Percentiles rank a stretch among this genome's conserved stretches.
Conservation (phyloP, 2,329 filamentous ascomycete genomes). For the Pyrenochaeta sp. region DNA sequence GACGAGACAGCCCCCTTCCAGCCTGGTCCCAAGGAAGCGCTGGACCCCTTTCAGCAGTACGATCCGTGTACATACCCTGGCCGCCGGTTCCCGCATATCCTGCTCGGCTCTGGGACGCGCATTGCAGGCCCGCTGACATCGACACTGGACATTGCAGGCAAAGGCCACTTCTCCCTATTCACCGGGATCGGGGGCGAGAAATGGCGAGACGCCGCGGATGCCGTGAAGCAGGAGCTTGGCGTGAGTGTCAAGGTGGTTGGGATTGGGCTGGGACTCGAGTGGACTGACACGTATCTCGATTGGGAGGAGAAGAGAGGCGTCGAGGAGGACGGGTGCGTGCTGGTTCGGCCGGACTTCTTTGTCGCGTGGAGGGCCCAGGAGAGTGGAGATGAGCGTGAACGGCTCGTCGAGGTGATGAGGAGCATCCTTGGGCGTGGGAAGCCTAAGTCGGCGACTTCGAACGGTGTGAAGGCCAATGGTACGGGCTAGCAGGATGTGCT, state of each 20-base stretch:
- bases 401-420: conserved; percentile 31
- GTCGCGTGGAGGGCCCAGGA: conserved; percentile 60
- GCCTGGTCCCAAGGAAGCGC: conserved; percentile 22
- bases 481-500: not conserved
- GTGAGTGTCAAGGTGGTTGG: conserved; percentile 59
- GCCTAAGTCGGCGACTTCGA: not conserved
- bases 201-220: conserved; percentile 61
- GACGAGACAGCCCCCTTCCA: conserved; percentile 49
- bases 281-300: conserved; percentile 68
- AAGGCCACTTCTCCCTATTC: conserved; percentile 49
- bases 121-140: conserved; percentile 58
- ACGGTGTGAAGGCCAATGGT: conserved; percentile 43
- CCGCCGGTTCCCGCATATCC: conserved; percentile 66
- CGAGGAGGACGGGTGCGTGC: conserved; percentile 64
- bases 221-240: conserved; percentile 49
- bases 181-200: conserved; percentile 62
- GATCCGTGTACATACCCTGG: conserved; percentile 65
- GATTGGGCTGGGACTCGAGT: conserved; percentile 67
- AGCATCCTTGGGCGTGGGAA: conserved; percentile 11
- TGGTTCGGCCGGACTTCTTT: conserved; percentile 67
- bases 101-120: conserved; percentile 59
- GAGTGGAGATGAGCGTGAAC: conserved; percentile 22
- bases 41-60: conserved; percentile 55
- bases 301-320: conserved; percentile 64
- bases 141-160: conserved; percentile 67